These are phyloP conservation scores for Coniochaeta sp. DNA, from an alignment of 2,329 filamentous ascomycete species.

Conservation along the genomic window DNA sequence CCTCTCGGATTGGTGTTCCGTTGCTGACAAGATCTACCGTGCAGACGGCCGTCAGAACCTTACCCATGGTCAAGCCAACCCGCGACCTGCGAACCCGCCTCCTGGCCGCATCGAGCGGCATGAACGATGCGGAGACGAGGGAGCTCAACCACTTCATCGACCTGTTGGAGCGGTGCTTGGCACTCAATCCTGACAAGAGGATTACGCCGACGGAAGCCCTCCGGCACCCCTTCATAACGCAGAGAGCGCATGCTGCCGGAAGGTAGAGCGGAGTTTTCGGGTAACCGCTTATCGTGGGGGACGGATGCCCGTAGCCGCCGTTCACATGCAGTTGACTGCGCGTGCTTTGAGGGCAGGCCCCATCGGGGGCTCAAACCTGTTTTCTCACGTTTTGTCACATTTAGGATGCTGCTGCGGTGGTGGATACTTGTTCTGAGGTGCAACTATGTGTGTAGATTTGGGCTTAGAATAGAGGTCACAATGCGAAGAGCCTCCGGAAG, in stretches of 20 bases:
- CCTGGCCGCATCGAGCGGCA: conserved; percentile 62
- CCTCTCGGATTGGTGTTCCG: background rate
- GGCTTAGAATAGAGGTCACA: too few relatives aligned
- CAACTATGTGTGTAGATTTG: too few relatives aligned
- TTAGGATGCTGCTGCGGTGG: background rate
- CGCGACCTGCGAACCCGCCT: conserved; percentile 78
- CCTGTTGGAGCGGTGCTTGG: conserved; percentile 78
- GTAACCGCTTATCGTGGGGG: background rate
- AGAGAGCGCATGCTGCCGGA: conserved; percentile 20
- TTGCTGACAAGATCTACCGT: conserved; percentile 11
- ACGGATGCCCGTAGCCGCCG: background rate
- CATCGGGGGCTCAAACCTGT: background rate
- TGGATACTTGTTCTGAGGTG: too few relatives aligned
- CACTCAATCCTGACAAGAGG: conserved; percentile 86
- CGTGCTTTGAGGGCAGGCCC: background rate
- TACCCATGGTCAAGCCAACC: conserved; percentile 66
- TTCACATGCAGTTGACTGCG: background rate
- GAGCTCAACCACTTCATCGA: conserved; percentile 82
- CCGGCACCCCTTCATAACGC: conserved; percentile 76
- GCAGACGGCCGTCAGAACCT: conserved; percentile 59
- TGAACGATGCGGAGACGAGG: conserved; percentile 65
- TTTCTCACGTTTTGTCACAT: background rate
- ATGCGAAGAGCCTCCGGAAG: background rate
- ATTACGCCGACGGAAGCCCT: conserved; percentile 81
- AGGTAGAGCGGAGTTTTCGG: background rate